Percentiles rank a stretch among this genome's conserved stretches.
These are phyloP conservation scores for Naganishia sp. DNA, from an alignment of 1,284 basidiomycete species.

Conservation along the genomic window DNA sequence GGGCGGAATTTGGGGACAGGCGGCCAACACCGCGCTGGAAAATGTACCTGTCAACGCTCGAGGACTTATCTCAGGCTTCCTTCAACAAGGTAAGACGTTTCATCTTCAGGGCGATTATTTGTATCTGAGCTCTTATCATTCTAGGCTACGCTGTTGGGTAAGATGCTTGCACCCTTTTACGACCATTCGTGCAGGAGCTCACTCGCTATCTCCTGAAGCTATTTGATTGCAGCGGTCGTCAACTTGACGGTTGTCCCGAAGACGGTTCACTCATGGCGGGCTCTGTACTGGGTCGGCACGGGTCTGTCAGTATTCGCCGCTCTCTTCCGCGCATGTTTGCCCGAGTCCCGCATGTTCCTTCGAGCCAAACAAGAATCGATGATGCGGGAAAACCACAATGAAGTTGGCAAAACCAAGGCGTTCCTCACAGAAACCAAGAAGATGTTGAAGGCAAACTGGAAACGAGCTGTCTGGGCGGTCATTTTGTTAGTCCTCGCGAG, in stretches of 20 bases:
- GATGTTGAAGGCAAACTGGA: conserved; percentile 73
- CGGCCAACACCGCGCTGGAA: conserved; percentile 69
- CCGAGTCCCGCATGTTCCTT: conserved; percentile 76
- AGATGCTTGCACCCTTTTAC: conserved; percentile 60
- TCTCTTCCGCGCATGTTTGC: conserved; percentile 67
- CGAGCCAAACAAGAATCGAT: conserved; percentile 52
- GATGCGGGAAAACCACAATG: conserved; percentile 49
- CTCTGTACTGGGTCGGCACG: conserved; percentile 59
- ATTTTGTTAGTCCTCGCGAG: conserved; percentile 40
- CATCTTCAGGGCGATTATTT: not conserved
- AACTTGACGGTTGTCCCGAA: conserved; percentile 62
- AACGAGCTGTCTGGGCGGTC: conserved; percentile 76
- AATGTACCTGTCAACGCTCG: conserved; percentile 83
- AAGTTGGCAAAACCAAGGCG: conserved; percentile 62
- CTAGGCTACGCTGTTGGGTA: conserved; percentile 62
- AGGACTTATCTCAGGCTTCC: conserved; percentile 79
- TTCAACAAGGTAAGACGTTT: conserved; percentile 64
- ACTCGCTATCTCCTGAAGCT: conserved; percentile 30
- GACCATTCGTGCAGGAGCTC: not conserved
- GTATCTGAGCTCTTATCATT: not conserved
- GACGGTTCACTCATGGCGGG: conserved; percentile 54
- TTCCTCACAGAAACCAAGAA: conserved; percentile 69
- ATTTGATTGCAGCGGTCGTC: conserved; percentile 65
- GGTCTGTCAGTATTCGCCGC: conserved; percentile 77
- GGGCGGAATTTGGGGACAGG: conserved; percentile 55